Evolutionary conservation across 2,329 filamentous ascomycete species (phyloP), one percentile per base, ranked within the genome.

Genomic region (Leptographium procerum): DNA sequence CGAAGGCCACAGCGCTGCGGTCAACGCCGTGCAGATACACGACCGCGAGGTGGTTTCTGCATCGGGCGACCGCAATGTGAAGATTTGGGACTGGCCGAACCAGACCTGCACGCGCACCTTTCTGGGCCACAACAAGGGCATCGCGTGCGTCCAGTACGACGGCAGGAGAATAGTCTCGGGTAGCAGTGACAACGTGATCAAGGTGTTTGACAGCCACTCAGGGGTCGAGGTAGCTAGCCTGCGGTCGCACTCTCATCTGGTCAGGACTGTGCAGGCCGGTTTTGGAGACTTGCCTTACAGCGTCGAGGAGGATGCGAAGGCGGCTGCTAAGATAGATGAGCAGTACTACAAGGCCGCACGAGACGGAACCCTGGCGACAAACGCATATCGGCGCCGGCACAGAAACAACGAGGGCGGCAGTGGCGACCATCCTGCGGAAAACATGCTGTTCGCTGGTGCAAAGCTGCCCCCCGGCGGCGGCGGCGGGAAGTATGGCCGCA

Each of bases 121-220:
- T 36, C 78, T 88, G 45, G 94, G 92, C 1, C 94, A 99, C 67
- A 84, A 83, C 62, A 99, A 99, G 70, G 94, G 94, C 34, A 97
- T 99, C 65, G 94, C 94, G 3, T 99, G 94, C 69, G 91, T 99
- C 19, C 92, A 99, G 71, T 97, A 94, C 68, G 94, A 99, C 69
- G 91, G 90, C 29, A 85, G 89, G 55, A 84, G 94, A 24, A 95
- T 99, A 62, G 90, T 99, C 56, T 96, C 90, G 65, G 94, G 94
- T 3, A 96, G 91, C 70, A 96, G 91, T 65, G 94, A 99, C 70
- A 91, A 95, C 68, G 91, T 94, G 47, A 90, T 99, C 34, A 91
- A 94, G 64, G 94, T 99, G 24, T 99, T 95, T 69, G 94, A 97
- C 69, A 86, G 88, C 51, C 81, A 83, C 52, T 91, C 90, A 0